Conservation (phyloP, 768 basidiomycete species). For the Cystobasidium ongulense region DNA sequence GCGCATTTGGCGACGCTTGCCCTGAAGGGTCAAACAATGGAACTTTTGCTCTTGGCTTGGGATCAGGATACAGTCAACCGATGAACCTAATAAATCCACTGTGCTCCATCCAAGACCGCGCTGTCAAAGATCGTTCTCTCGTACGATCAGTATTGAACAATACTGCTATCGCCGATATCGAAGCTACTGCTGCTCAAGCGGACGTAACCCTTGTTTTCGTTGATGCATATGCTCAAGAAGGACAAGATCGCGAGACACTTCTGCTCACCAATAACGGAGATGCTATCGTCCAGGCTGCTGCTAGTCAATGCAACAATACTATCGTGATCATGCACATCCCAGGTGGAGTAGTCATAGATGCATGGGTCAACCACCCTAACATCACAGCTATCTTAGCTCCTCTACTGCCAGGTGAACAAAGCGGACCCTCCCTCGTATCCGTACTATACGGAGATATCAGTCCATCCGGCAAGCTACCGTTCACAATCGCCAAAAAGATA, state of each 20-base stretch:
- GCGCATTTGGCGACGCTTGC: slow-evolving; percentile 8
- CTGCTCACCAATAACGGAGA: slow-evolving; percentile 13
- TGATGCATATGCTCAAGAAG: slow-evolving; percentile 20
- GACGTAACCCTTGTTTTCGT: slow-evolving; percentile 31
- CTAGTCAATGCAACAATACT: slow-evolving; percentile 21
- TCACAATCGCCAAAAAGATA: slow-evolving; percentile 43
- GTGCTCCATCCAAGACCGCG: slow-evolving; percentile 25
- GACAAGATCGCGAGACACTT: slow-evolving; percentile 26
- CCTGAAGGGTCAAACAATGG: slow-evolving; percentile 27
- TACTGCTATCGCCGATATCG: slow-evolving; percentile 17
- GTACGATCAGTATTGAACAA: slow-evolving; percentile 28
- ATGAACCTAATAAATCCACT: slow-evolving; percentile 33
- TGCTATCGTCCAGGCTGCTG: slow-evolving; percentile 25
- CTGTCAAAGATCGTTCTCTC: not conserved
- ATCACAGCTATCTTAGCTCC: slow-evolving; percentile 35
- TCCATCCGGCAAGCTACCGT: slow-evolving; percentile 54
- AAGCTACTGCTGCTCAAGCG: not conserved
- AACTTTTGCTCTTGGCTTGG: slow-evolving; percentile 10
- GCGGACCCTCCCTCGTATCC: slow-evolving; percentile 44
- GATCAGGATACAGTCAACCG: slow-evolving; percentile 31
- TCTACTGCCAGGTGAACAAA: slow-evolving; percentile 32
- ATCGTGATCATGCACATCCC: slow-evolving; percentile 33
- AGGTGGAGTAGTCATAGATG: slow-evolving; percentile 20
- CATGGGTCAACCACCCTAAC: slow-evolving; percentile 42
- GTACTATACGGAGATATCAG: slow-evolving; percentile 57